These are phyloP conservation scores for Boletellus deceptivus DNA, from an alignment of 1,284 basidiomycete species.

Conservation along the genomic window DNA sequence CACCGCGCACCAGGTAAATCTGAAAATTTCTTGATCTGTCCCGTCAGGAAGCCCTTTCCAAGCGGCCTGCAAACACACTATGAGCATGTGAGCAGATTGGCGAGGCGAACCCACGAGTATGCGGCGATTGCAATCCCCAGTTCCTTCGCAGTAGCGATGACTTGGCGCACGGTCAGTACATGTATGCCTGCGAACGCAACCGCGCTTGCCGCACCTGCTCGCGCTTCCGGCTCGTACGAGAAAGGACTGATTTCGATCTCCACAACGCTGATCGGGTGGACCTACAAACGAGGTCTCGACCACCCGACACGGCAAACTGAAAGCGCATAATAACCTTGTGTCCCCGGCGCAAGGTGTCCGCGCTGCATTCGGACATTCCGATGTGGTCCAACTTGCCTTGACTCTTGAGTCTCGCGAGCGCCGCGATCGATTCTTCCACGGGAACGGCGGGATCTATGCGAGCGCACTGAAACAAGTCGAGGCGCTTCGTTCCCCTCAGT, in stretches of 20 bases:
- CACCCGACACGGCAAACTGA: no score
- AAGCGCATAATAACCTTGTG: conserved; percentile 29
- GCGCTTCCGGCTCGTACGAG: conserved; percentile 44
- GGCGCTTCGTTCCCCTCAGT: conserved; percentile 45
- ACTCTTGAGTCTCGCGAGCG: conserved; percentile 34
- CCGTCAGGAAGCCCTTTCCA: conserved; percentile 57
- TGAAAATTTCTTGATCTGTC: conserved; percentile 44
- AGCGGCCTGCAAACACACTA: conserved; percentile 41
- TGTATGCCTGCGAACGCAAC: background rate
- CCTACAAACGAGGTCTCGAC: conserved; percentile 23
- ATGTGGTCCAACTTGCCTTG: conserved; percentile 50
- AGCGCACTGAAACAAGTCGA: conserved; percentile 42
- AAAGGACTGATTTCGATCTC: conserved; percentile 56
- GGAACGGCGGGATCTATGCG: conserved; percentile 37
- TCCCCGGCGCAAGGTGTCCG: conserved; percentile 43
- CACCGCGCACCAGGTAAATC: conserved; percentile 39
- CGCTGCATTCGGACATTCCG: conserved; percentile 49
- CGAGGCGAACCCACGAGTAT: conserved; percentile 42
- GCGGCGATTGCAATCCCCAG: conserved; percentile 51
- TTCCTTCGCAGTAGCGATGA: conserved; percentile 43
- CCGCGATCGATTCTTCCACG: conserved; percentile 37
- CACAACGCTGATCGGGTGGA: conserved; percentile 45
- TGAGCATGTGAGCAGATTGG: background rate
- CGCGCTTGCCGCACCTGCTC: conserved; percentile 28
- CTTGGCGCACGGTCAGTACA: conserved; percentile 31